Percentiles rank a stretch among this genome's conserved stretches.
phyloP scores from a whole-genome alignment of 2,329 filamentous ascomycete species.

The Niveomyces coronatus region DNA sequence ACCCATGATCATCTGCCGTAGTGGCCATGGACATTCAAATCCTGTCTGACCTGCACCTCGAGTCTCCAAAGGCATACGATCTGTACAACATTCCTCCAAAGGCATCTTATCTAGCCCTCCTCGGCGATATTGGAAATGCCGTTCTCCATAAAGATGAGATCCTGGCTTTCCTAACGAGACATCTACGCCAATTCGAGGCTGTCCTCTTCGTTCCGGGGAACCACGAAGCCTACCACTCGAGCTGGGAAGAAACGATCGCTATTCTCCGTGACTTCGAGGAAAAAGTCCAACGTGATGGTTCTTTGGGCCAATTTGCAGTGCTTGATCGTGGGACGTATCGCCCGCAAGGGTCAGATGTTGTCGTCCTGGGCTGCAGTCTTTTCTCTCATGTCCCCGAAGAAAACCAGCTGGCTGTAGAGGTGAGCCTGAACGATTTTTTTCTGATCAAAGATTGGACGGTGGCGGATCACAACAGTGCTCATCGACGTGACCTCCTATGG shows the following conservation, averaged over 20 bases:
- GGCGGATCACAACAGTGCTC: slow-evolving; percentile 14
- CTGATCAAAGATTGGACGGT: slow-evolving; percentile 21
- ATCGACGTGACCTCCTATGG: slow-evolving; percentile 17
- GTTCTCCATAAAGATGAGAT: slow-evolving; percentile 25
- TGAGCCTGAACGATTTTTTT: slow-evolving; percentile 17
- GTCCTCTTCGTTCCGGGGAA: slow-evolving; percentile 38
- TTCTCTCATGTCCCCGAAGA: slow-evolving; percentile 26
- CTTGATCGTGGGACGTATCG: slow-evolving; percentile 28
- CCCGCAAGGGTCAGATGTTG: slow-evolving; percentile 28
- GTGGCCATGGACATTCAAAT: too few relatives aligned
- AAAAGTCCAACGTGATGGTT: not conserved
- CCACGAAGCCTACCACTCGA: slow-evolving; percentile 31
- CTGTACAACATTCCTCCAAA: slow-evolving; percentile 24
- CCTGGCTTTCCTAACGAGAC: slow-evolving; percentile 31
- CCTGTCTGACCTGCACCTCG: slow-evolving; percentile 34
- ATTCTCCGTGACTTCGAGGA: slow-evolving; percentile 5
- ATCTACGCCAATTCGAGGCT: slow-evolving; percentile 28
- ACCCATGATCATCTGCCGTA: too few relatives aligned
- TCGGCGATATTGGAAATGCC: slow-evolving; percentile 37
- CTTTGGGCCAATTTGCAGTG: slow-evolving; percentile 18
- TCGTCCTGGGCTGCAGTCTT: slow-evolving; percentile 32
- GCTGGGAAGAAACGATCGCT: slow-evolving; percentile 1
- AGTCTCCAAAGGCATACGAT: slow-evolving; percentile 26
- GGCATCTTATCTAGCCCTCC: slow-evolving; percentile 34
- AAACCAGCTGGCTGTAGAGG: slow-evolving; percentile 20